phyloP scores from a whole-genome alignment of 331 rosid species.

The Quercus tomentella region DNA sequence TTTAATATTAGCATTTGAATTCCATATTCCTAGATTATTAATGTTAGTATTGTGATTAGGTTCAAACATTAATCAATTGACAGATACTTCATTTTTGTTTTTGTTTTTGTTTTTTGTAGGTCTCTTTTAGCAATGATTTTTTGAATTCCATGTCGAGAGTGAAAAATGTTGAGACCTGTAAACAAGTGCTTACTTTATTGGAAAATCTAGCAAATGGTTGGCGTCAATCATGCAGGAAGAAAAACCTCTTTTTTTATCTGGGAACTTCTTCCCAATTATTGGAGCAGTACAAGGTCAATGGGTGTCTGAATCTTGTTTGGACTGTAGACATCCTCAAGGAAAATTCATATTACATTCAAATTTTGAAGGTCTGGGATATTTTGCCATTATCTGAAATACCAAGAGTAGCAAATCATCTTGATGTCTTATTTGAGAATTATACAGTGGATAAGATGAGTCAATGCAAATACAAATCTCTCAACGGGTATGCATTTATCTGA shows the following conservation, averaged over 20 bases:
- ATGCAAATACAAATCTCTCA: conserved; percentile 27
- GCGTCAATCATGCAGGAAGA: conserved; percentile 28
- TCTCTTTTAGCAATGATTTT: neutral
- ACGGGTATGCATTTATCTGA: conserved; percentile 31
- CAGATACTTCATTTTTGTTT: too few species aligned
- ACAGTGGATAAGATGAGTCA: conserved; percentile 23
- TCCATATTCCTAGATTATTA: too few species aligned
- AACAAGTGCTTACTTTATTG: conserved; percentile 29
- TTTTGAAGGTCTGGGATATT: conserved; percentile 48
- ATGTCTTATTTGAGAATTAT: conserved; percentile 19
- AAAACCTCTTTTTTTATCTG: neutral
- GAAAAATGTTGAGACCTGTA: conserved; percentile 17
- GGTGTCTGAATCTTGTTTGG: conserved; percentile 35
- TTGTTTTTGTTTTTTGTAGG: neutral
- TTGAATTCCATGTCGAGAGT: conserved; percentile 21
- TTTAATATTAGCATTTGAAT: too few species aligned
- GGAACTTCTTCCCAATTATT: conserved; percentile 21
- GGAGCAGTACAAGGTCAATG: conserved; percentile 31
- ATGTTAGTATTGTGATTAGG: too few species aligned
- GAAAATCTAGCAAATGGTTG: conserved; percentile 43
- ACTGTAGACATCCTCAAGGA: conserved; percentile 31
- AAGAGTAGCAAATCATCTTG: conserved; percentile 15
- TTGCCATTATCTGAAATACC: conserved; percentile 24
- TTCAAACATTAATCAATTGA: too few species aligned
- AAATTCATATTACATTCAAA: conserved; percentile 26